phyloP scores from a whole-genome alignment of 2,329 filamentous ascomycete genomes.

The Aspergillus cejpii region DNA sequence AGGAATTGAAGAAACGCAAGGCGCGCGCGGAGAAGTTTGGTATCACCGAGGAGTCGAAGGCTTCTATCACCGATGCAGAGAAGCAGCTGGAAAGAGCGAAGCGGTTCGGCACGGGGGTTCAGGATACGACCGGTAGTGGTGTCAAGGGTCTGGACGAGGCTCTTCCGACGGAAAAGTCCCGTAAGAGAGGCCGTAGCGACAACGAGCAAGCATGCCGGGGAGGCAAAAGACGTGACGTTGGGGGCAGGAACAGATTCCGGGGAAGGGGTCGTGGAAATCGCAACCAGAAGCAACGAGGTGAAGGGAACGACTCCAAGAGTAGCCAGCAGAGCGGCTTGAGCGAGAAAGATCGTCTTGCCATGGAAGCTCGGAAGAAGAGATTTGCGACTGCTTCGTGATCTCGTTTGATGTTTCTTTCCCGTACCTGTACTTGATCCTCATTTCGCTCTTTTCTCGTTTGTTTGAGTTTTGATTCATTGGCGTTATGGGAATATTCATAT shows the following conservation, averaged over 20 bases:
- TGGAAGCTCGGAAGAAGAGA: conserved; percentile 45
- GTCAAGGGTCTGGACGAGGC: conserved; percentile 44
- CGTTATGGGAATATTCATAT: conserved; percentile 18
- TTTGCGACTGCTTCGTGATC: conserved; percentile 34
- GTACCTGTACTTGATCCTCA: conserved; percentile 6
- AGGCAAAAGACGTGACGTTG: conserved; percentile 38
- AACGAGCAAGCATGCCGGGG: conserved; percentile 36
- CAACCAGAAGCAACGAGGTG: conserved; percentile 19
- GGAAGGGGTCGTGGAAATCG: conserved; percentile 19
- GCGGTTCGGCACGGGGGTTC: conserved; percentile 38
- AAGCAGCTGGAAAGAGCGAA: conserved; percentile 44
- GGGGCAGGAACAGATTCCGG: conserved; percentile 29
- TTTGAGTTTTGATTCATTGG: conserved; percentile 11
- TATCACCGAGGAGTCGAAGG: conserved; percentile 37
- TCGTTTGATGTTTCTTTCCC: conserved; percentile 1
- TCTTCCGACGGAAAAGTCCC: conserved; percentile 37
- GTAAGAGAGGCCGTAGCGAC: conserved; percentile 36
- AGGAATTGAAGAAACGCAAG: conserved; percentile 45
- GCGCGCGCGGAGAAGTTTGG: conserved; percentile 46
- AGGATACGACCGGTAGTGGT: conserved; percentile 16
- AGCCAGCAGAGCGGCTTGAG: conserved; percentile 21
- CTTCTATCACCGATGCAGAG: conserved; percentile 37
- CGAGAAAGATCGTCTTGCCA: conserved; percentile 39
- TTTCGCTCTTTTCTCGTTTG: conserved; percentile 12
- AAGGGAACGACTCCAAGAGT: conserved; percentile 13